phyloP scores from a whole-genome alignment of 2,329 filamentous ascomycete species.

The Colletotrichum brevisporum region DNA sequence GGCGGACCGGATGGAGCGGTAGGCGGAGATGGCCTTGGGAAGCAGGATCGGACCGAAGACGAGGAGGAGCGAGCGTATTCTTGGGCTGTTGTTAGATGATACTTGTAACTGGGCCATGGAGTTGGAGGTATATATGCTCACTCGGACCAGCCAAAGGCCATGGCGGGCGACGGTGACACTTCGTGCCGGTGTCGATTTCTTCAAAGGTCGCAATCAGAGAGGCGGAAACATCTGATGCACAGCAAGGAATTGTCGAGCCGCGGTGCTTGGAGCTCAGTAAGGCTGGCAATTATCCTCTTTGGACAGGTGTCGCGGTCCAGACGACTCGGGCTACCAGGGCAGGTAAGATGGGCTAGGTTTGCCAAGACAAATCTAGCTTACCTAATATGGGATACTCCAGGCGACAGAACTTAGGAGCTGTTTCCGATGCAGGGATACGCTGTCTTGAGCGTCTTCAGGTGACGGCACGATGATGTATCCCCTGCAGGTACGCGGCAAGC shows the following conservation, averaged over 20 bases:
- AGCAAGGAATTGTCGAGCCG: not conserved
- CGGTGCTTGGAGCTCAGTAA: conserved; percentile 3
- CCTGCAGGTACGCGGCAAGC: conserved; percentile 38
- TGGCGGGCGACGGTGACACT: conserved; percentile 27
- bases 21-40: conserved; percentile 75
- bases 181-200: conserved; percentile 6
- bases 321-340: conserved; percentile 25
- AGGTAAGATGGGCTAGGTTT: conserved; percentile 30
- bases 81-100: conserved; percentile 44
- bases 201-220: not conserved
- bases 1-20: conserved; percentile 67
- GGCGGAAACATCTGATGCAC: not conserved
- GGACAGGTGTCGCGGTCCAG: conserved; percentile 1
- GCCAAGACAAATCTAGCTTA: conserved; percentile 33
- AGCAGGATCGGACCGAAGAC: conserved; percentile 81
- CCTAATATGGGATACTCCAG: conserved; percentile 30
- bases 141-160: conserved; percentile 44
- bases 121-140: conserved; percentile 13
- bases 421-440: conserved; percentile 31
- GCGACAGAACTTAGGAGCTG: conserved; percentile 31
- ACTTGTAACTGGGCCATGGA: not conserved
- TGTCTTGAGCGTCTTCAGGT: conserved; percentile 1
- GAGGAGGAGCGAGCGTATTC: conserved; percentile 68
- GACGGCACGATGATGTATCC: conserved; percentile 40
- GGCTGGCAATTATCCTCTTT: conserved; percentile 28